Base-by-base conservation (phyloP, 108 stramenopile genomes). In the Cyclotella baltica region DNA sequence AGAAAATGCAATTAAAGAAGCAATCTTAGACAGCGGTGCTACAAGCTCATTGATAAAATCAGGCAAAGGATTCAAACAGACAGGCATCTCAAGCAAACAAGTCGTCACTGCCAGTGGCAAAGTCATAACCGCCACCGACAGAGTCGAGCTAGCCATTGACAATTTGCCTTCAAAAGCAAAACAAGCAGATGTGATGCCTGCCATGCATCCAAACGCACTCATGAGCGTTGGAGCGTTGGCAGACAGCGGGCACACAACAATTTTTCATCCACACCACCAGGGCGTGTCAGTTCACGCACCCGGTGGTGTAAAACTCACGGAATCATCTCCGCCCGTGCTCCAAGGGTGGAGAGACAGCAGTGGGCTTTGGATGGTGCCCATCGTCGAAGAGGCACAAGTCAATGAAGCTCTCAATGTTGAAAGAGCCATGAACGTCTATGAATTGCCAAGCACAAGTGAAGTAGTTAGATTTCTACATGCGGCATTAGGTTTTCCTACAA, bases 381-480 rank as follows among this genome's bases (percentile, higher is more conserved):
- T 57, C 11, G 19, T 30, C 2, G 40, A 43, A 13, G 3, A 29
- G 18, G 30, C n/a, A n/a, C 33, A 0, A 23, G 3, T 27, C 23
- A 33, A 43, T 4, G 11, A 36, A 28, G n/a, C n/a, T n/a, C n/a
- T n/a, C n/a, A n/a, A n/a, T n/a, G n/a, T n/a, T n/a, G 27, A 50
- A 9, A 16, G 28, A 30, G 58, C 58, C 18, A 59, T 59, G 28
- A 67, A 67, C 30, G 48, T 67, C 4, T 50, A 67, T 67, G 66
- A 67, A 4, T 30, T 67, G 30, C 55, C 71, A 66, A 36, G 13
- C 3, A 63, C 47, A 62, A 47, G 50, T 30, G 62, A 73, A 30
- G 48, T 63, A 22, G 72, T 75, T 47, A 53, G 57, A 61, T 77
- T 40, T 47, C 27, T 71, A 0, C 76, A 77, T 77, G 76, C 69